A percentile compares a stretch with the other conserved stretches of the same genome.
These are phyloP conservation scores for Mucor piriformis DNA, from an alignment of 371 early-diverging fungal species.

Conservation along the genomic window DNA sequence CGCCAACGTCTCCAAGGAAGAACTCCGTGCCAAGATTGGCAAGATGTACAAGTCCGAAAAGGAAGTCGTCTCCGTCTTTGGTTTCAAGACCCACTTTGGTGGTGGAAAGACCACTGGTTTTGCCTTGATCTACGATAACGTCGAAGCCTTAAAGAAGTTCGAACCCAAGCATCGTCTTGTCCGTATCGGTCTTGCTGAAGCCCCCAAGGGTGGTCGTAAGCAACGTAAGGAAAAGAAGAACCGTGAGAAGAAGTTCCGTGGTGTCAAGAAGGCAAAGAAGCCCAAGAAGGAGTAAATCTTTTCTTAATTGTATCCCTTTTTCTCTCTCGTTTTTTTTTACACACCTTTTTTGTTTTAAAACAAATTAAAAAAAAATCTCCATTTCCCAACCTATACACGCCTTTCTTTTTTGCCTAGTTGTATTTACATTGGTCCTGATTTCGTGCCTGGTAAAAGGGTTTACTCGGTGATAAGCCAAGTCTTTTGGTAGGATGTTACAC, in stretches of 20 bases:
- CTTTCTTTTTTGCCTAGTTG: too few species aligned
- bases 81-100: constrained; percentile 96
- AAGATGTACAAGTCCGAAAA: constrained; percentile 96
- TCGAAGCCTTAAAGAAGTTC: constrained; percentile 96
- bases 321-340: not conserved
- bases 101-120: constrained; percentile 98
- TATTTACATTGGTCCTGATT: too few species aligned
- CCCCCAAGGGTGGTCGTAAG: constrained; percentile 89
- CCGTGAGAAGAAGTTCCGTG: constrained; percentile 98
- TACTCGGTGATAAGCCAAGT: too few species aligned
- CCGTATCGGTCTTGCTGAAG: constrained; percentile 82
- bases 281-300: constrained; percentile 56
- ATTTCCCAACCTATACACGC: too few species aligned
- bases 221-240: constrained; percentile 99
- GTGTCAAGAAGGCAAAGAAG: constrained; percentile 95
- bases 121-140: constrained; percentile 95
- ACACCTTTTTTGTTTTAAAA: not conserved
- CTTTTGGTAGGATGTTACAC: too few species aligned
- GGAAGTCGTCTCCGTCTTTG: constrained; percentile 93
- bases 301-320: constrained; percentile 4
- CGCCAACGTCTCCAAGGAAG: constrained; percentile 92
- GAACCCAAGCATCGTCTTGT: constrained; percentile 98
- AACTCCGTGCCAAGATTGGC: constrained; percentile 93
- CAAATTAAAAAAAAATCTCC: not conserved
- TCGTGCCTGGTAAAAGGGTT: too few species aligned